A percentile compares a stretch with the other conserved stretches of the same genome.
Conservation (phyloP, 2,329 filamentous ascomycete genomes). For the Hypoxylon sp. region DNA sequence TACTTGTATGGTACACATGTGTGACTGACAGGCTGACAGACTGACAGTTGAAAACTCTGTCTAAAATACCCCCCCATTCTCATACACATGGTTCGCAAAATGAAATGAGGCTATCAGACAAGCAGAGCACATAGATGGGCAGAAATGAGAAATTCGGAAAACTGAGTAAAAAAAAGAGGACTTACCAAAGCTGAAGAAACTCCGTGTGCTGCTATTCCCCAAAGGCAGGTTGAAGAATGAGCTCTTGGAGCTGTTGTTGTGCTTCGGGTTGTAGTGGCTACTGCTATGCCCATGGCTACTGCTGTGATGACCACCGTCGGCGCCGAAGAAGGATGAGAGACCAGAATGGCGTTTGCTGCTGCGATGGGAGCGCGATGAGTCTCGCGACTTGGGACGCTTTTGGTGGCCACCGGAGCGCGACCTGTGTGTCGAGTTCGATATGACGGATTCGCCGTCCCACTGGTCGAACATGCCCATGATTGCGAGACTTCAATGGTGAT, state of each 20-base stretch:
- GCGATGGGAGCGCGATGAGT: conserved; percentile 42
- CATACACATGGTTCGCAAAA: no score
- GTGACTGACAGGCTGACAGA: background rate
- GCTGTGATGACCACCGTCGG: conserved; percentile 12
- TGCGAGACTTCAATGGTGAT: background rate
- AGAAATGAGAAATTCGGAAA: background rate
- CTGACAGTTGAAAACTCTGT: no score
- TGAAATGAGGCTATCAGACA: conserved; percentile 4
- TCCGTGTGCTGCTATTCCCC: conserved; percentile 45
- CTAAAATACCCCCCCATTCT: no score
- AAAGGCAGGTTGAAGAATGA: conserved; percentile 44
- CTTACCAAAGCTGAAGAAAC: conserved; percentile 46
- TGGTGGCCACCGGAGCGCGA: conserved; percentile 32
- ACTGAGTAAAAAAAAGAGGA: conserved; percentile 3
- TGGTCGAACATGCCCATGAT: conserved; percentile 47
- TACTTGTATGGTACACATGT: background rate
- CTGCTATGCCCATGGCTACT: conserved; percentile 21
- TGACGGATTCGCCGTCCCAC: conserved; percentile 47
- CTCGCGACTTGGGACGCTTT: conserved; percentile 29
- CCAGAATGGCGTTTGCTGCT: conserved; percentile 44
- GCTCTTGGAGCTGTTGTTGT: conserved; percentile 38
- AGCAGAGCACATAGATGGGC: conserved; percentile 4
- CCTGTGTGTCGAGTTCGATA: conserved; percentile 42
- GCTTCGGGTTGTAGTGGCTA: conserved; percentile 39
- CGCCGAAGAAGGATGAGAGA: conserved; percentile 35